Conservation (phyloP, 2,329 filamentous ascomycete species). For the Metarhizium brunneum region DNA sequence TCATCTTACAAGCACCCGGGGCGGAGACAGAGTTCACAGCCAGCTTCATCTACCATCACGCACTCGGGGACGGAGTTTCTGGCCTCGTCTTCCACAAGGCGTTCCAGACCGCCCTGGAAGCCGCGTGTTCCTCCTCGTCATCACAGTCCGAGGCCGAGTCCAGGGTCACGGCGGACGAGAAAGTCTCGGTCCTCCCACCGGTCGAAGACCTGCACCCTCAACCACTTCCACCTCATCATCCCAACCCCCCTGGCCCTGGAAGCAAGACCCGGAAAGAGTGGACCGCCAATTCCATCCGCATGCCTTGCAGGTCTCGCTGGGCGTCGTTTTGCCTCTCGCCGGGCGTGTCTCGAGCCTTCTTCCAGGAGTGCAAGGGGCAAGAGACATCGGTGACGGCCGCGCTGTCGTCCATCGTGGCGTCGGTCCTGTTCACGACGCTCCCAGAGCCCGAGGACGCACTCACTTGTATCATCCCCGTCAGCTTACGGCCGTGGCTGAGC, state of each 20-base stretch:
- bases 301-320: slow-evolving; percentile 10
- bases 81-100: slow-evolving; percentile 33
- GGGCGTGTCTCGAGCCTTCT: slow-evolving; percentile 1
- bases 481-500: slow-evolving; percentile 9
- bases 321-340: slow-evolving; percentile 9
- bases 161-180: slow-evolving; percentile 4
- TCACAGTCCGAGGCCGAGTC: neutral
- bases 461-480: slow-evolving; percentile 11
- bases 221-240: slow-evolving; percentile 17
- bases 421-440: slow-evolving; percentile 6
- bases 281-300: slow-evolving; percentile 26
- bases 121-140: neutral
- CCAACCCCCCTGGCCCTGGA: slow-evolving; percentile 19
- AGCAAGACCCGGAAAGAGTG: slow-evolving; percentile 24
- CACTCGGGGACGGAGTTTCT: slow-evolving; percentile 34
- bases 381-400: slow-evolving; percentile 7
- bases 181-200: slow-evolving; percentile 25
- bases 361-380: slow-evolving; percentile 7
- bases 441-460: slow-evolving; percentile 7
- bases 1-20: slow-evolving; percentile 22
- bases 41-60: slow-evolving; percentile 37
- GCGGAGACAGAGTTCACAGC: slow-evolving; percentile 26
- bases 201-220: slow-evolving; percentile 31
- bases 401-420: slow-evolving; percentile 8
- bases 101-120: slow-evolving; percentile 27